Base-by-base conservation (phyloP, 2,329 filamentous ascomycete genomes). In the Trichoderma sp. region DNA sequence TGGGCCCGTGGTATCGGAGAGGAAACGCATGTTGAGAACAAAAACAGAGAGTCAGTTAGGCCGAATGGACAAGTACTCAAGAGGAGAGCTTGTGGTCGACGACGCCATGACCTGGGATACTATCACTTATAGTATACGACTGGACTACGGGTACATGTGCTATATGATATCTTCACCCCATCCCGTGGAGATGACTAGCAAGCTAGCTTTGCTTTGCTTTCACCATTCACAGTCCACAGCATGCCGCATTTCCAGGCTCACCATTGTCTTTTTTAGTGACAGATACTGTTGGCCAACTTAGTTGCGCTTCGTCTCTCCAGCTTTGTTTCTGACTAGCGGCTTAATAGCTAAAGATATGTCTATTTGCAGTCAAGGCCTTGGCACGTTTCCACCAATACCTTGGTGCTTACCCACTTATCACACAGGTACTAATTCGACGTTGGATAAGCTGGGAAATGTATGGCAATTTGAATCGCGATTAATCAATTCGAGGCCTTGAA, bases 21-120 rank as follows among this genome's bases (percentile, higher is more conserved):
- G 11, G 76, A 79, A 77, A n/a, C 78, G 79, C 79, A 80, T 80
- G 24, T 31, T 74, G 38, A 67, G 6, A 7, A 24, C 14, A 16
- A 68, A 16, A 24, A 31, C 6, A 6, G 27, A 45, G 6, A 29
- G 16, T 21, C 1, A 31, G 38, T 38, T 31, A 14, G 1, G 11
- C 6, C n/a, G 27, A 56, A 29, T 33, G 11, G 29, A 12, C 38
- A 35, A 18, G 53, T n/a, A 4, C 14, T 27, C 21, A n/a, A n/a
- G 6, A 29, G 29, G 50, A 60, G 50, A n/a, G 11, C n/a, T 29
- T 18, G 31, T 56, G 21, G 21, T 18, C 29, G 2, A 27, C 14
- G 29, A 4, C 29, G 2, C n/a, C 31, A 27, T 21, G 31, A 35
- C 7, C n/a, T 27, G 31, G 66, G 21, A 69, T 33, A 24, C 21